Evolutionary conservation across 2,329 filamentous ascomycete genomes (phyloP), one percentile per base, ranked within the genome.

Genomic region (Aspergillus sp.): DNA sequence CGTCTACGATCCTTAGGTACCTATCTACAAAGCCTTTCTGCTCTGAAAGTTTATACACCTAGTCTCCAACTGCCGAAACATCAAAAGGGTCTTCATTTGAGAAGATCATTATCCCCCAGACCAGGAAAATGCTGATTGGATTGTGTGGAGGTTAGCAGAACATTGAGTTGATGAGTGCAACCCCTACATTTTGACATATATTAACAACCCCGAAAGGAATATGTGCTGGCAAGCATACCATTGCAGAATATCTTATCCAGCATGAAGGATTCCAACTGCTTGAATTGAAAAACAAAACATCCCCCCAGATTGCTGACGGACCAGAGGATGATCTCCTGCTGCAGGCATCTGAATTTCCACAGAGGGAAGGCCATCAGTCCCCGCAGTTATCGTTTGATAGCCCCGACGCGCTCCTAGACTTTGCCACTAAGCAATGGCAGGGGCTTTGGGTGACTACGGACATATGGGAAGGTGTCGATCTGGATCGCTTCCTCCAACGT

Each of bases 161-260:
- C 42, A 17, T 38, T 48, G 22, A 48, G 11, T 40, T 19, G 17
- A 14, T 14, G 11, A 22, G 22, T 22, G 5, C 22, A 7, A 22
- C 22, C 22, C 22, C 22, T 22, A 22, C 22, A 22, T 22, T 40
- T 32, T 24, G 26, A 35, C 16, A 45, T 42, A 40, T 20, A 63
- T 57, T 64, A 52, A 65, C 47, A 17, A 6, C 46, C 22, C 14
- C 14, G 24, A 38, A 65, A 94, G 92, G 89, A 65, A 93, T 96
- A 64, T 97, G 92, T 76, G 86, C 93, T 45, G 94, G 94, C 65
- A 97, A 96, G 76, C 86, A 85, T 68, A 90, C 90, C 9, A 89
- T 97, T 59, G 91, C 91, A 52, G 83, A 89, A 50, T 96, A 95
- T 69, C 83, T 99, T 8, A 83, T 92, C 58, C 82, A 91, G 58